Evolutionary conservation across 2,329 filamentous ascomycete genomes (phyloP).

Genomic region (Pestalotiopsis sp.): DNA sequence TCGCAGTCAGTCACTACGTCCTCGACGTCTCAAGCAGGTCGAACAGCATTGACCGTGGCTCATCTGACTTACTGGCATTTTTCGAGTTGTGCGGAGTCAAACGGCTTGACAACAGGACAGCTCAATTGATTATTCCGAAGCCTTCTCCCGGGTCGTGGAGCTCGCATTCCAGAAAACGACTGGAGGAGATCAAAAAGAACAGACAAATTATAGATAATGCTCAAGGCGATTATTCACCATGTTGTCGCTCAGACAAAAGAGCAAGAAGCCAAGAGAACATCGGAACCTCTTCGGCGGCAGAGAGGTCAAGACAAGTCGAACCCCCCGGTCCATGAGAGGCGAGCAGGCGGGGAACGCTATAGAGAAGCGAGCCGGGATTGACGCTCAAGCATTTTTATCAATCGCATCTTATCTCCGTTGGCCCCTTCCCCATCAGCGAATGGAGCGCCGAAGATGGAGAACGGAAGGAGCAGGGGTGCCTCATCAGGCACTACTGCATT

Average conservation of each 20-base stretch:
- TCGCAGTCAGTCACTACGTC: not conserved
- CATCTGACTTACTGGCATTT: not conserved
- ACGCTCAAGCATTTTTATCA: not conserved
- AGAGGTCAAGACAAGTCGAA: not conserved
- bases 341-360: not conserved
- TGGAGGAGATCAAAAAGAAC: no score
- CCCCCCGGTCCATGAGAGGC: not conserved
- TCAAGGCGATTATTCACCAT: not conserved
- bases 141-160: no score
- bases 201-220: not conserved
- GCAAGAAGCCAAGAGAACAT: not conserved
- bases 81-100: not conserved
- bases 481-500: not conserved
- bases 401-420: conserved; percentile 1
- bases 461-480: not conserved
- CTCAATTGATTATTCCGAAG: no score
- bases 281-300: not conserved
- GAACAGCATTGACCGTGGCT: not conserved
- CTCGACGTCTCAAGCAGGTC: not conserved
- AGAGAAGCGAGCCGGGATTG: not conserved
- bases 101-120: not conserved
- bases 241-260: not conserved
- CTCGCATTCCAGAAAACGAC: no score
- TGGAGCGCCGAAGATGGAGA: not conserved
- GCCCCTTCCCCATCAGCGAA: not conserved